These are phyloP conservation scores for Orbilia brochopaga DNA, from an alignment of 2,329 filamentous ascomycete genomes.

Conservation along the genomic window DNA sequence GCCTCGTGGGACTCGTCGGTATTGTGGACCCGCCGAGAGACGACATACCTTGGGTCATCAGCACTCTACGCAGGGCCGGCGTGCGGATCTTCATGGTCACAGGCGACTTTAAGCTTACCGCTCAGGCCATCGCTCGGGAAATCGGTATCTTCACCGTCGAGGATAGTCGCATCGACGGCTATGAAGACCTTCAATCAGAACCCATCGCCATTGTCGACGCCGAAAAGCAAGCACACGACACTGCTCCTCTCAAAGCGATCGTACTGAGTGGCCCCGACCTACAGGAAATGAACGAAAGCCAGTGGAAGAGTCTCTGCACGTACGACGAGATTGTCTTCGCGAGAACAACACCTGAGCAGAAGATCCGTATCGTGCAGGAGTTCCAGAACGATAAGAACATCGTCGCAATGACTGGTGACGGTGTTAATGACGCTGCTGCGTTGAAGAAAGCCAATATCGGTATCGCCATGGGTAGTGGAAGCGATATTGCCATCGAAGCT, in stretches of 20 bases:
- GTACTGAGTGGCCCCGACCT: slow-evolving; percentile 72
- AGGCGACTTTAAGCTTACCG: slow-evolving; percentile 77
- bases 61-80: slow-evolving; percentile 71
- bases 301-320: slow-evolving; percentile 70
- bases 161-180: slow-evolving; percentile 17
- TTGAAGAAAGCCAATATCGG: slow-evolving; percentile 67
- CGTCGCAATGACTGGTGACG: slow-evolving; percentile 64
- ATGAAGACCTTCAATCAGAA: slow-evolving; percentile 20
- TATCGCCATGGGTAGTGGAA: slow-evolving; percentile 66
- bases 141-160: slow-evolving; percentile 72
- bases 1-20: slow-evolving; percentile 65
- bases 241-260: slow-evolving; percentile 61
- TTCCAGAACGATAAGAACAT: slow-evolving; percentile 69
- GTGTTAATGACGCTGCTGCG: slow-evolving; percentile 63
- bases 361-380: slow-evolving; percentile 77
- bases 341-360: slow-evolving; percentile 77
- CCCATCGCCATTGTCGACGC: slow-evolving; percentile 21
- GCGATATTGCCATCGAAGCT: slow-evolving; percentile 68
- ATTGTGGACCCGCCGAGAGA: slow-evolving; percentile 68
- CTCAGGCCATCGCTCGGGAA: slow-evolving; percentile 73
- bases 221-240: slow-evolving; percentile 21
- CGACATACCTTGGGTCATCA: slow-evolving; percentile 66
- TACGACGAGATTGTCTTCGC: slow-evolving; percentile 79
- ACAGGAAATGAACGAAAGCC: slow-evolving; percentile 68
- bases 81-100: slow-evolving; percentile 84